Base-by-base conservation (phyloP, 2,329 filamentous ascomycete species). In the Fusarium drepaniforme region DNA sequence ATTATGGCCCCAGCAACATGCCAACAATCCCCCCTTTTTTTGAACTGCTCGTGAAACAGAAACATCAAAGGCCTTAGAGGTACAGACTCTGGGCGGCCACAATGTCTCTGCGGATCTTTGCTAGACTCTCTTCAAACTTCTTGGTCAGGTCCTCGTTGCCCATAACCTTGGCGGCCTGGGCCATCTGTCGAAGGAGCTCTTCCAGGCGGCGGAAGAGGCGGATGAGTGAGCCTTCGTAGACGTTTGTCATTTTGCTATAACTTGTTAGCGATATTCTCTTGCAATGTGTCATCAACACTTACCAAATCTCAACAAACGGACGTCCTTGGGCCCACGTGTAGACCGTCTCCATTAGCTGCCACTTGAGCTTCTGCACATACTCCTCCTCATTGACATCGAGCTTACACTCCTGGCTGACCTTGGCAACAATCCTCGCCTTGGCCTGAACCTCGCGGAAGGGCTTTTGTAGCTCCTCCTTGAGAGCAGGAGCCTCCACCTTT, bases 271-370 rank as follows among this genome's bases (percentile, higher is more conserved):
- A 61, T 13, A 2, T 5, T 59, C 40, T 38, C 16, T 15, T 11
- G 8, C 5, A 58, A 35, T 42, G 25, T 13, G n/a, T 16, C 16
- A 37, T 64, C 35, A 30, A 60, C 40, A 90, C 94, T 81, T 90
- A 98, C 96, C 97, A 98, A 73, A 99, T 98, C 78, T 98, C 92
- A 1, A 94, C 91, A 86, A 99, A 99, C 0, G 94, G 92, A 77
- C 93, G 93, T 60, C 96, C 97, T 76, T 97, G 93, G 7, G 95
- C 93, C 97, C 97, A 99, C 8, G 93, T 90, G 80, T 92, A 94
- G 5, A 99, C 96, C 40, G 98, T 97, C 81, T 98, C 96, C 96
- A 99, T 98, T 61, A 99, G 88, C 86, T 98, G 93, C 88, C 92
- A 96, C 86, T 98, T 98, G 86, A 99, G 93, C 61, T 92, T 93